Evolutionary conservation across 2,329 filamentous ascomycete species (phyloP).

Genomic region (Shiraia bambusicola): DNA sequence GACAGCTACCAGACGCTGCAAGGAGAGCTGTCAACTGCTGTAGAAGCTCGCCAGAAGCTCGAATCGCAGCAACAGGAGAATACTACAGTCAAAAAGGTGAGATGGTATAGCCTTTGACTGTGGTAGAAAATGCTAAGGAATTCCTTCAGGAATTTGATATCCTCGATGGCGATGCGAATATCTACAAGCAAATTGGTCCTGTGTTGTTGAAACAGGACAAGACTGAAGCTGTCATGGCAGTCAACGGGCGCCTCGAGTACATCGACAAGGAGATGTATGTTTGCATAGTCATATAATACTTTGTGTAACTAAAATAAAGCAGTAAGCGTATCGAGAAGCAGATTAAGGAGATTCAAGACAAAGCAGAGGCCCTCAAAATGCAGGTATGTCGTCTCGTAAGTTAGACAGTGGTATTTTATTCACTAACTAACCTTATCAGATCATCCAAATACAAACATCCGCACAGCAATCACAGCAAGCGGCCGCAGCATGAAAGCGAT

Average conservation of each 20-base stretch:
- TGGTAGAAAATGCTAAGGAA: slow-evolving; percentile 3
- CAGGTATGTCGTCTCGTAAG: slow-evolving; percentile 52
- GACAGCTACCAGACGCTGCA: slow-evolving; percentile 88
- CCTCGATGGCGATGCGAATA: slow-evolving; percentile 77
- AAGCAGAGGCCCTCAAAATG: slow-evolving; percentile 64
- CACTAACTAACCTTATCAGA: slow-evolving; percentile 14
- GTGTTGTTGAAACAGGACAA: slow-evolving; percentile 94
- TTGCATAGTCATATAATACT: neutral
- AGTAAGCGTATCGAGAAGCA: slow-evolving; percentile 68
- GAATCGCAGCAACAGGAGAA: slow-evolving; percentile 96
- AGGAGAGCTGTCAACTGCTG: slow-evolving; percentile 74
- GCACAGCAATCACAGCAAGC: slow-evolving; percentile 32
- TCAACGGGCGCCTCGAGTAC: slow-evolving; percentile 87
- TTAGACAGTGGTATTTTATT: neutral
- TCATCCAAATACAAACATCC: slow-evolving; percentile 34
- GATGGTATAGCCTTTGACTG: slow-evolving; percentile 7
- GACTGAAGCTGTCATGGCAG: slow-evolving; percentile 83
- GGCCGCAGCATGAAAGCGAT: slow-evolving; percentile 9
- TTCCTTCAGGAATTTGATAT: slow-evolving; percentile 71
- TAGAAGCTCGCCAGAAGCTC: slow-evolving; percentile 83
- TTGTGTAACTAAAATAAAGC: slow-evolving; percentile 4
- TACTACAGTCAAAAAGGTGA: slow-evolving; percentile 76
- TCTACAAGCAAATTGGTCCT: slow-evolving; percentile 94
- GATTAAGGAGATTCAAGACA: slow-evolving; percentile 64
- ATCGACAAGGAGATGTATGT: slow-evolving; percentile 87